Evolutionary conservation across 1,284 basidiomycete genomes (phyloP).

Genomic region (Farysia itapuensis): DNA sequence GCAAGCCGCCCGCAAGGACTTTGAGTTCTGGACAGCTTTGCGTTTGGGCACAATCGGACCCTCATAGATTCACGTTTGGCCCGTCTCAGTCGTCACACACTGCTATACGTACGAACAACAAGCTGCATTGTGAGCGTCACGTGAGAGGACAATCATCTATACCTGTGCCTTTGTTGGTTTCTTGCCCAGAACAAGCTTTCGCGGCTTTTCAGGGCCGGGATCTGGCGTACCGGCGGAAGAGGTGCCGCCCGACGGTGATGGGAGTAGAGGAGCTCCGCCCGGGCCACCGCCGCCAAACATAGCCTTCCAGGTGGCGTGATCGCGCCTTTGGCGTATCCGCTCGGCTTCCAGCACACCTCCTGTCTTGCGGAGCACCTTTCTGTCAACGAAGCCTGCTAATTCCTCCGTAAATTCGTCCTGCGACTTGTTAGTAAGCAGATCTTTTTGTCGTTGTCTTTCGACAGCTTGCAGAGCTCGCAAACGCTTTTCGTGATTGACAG

Average conservation of each 20-base stretch:
- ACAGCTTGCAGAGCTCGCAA: conserved; percentile 56
- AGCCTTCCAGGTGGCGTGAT: conserved; percentile 51
- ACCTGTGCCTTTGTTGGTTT: no score
- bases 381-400: conserved; percentile 56
- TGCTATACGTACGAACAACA: no score
- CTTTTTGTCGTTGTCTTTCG: conserved; percentile 52
- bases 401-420: conserved; percentile 58
- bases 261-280: conserved; percentile 22
- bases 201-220: conserved; percentile 16
- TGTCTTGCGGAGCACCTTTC: conserved; percentile 54
- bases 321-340: conserved; percentile 49
- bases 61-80: no score
- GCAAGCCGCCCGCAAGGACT: conserved; percentile 6
- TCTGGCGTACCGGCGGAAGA: no score
- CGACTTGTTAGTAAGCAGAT: conserved; percentile 27
- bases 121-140: no score
- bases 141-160: no score
- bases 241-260: conserved; percentile 5
- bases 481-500: conserved; percentile 57
- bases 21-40: conserved; percentile 23
- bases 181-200: conserved; percentile 31
- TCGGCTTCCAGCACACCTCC: conserved; percentile 55
- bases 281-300: conserved; percentile 52
- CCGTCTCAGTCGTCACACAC: no score
- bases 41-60: conserved; percentile 4